These are phyloP conservation scores for Phytophthora niederhauseri DNA, from an alignment of 352 stramenopile species.

Conservation along the genomic window DNA sequence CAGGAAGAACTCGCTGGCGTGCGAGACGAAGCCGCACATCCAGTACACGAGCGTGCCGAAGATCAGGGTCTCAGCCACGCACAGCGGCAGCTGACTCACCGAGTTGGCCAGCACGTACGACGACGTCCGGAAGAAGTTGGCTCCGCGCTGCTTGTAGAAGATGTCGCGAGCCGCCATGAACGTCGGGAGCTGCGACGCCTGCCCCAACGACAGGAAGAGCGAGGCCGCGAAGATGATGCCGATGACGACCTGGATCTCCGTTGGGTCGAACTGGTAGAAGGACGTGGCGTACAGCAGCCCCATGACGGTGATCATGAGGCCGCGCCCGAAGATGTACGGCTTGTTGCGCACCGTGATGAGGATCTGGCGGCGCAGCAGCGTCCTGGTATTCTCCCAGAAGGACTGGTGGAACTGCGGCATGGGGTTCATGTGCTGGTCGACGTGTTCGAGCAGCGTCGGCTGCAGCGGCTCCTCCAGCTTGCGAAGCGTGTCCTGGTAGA, in stretches of 20 bases:
- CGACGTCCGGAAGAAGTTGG: slow-evolving; percentile 58
- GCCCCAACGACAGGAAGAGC: slow-evolving; percentile 76
- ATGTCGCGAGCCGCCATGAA: slow-evolving; percentile 50
- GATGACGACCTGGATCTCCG: slow-evolving; percentile 43
- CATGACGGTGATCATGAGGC: slow-evolving; percentile 47
- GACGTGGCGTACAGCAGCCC: slow-evolving; percentile 42
- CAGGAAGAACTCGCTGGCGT: slow-evolving; percentile 40
- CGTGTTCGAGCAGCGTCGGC: slow-evolving; percentile 31
- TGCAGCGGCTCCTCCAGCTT: slow-evolving; percentile 56
- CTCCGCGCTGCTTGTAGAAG: slow-evolving; percentile 56
- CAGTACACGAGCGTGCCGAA: slow-evolving; percentile 89
- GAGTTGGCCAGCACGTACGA: slow-evolving; percentile 65
- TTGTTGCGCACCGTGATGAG: slow-evolving; percentile 54
- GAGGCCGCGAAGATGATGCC: slow-evolving; percentile 68
- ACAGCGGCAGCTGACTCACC: slow-evolving; percentile 44
- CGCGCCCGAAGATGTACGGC: slow-evolving; percentile 41
- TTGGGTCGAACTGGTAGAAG: slow-evolving; percentile 47
- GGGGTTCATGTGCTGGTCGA: slow-evolving; percentile 82
- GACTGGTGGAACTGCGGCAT: slow-evolving; percentile 37
- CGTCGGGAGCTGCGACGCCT: slow-evolving; percentile 75
- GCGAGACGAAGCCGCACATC: slow-evolving; percentile 74
- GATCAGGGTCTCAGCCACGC: slow-evolving; percentile 65
- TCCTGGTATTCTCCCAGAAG: slow-evolving; percentile 36
- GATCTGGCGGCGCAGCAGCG: slow-evolving; percentile 51
- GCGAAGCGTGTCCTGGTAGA: slow-evolving; percentile 46